Percentiles rank a stretch among this genome's conserved stretches.
These are phyloP conservation scores for Tricholoma hemisulphureum DNA, from an alignment of 768 basidiomycete genomes.

Conservation along the genomic window DNA sequence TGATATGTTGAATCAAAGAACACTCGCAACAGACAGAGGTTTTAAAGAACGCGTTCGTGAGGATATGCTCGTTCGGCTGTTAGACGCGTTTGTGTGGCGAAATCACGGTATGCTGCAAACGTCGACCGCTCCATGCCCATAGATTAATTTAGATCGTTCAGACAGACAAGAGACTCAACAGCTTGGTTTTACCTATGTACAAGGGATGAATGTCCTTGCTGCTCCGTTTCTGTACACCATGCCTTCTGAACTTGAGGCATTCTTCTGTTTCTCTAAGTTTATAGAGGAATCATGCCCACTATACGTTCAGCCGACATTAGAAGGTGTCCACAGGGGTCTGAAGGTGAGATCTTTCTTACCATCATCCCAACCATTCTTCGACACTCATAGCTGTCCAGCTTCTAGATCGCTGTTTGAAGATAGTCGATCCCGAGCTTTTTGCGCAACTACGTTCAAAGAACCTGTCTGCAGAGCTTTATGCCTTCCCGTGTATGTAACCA, in stretches of 20 bases:
- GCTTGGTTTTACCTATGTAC: conserved; percentile 92
- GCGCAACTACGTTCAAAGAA: conserved; percentile 83
- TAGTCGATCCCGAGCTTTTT: conserved; percentile 87
- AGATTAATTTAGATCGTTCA: conserved; percentile 23
- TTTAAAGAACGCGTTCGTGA: conserved; percentile 97
- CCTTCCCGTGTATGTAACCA: conserved; percentile 81
- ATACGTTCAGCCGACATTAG: conserved; percentile 95
- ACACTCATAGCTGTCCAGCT: conserved; percentile 49
- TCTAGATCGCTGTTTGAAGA: conserved; percentile 86
- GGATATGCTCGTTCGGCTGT: conserved; percentile 92
- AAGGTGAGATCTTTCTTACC: conserved; percentile 58
- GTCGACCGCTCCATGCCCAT: background rate
- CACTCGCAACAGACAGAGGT: conserved; percentile 93
- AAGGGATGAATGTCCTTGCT: conserved; percentile 98
- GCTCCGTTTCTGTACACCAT: conserved; percentile 97
- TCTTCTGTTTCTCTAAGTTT: conserved; percentile 94
- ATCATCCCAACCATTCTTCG: background rate
- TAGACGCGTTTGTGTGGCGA: conserved; percentile 98
- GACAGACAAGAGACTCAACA: conserved; percentile 77
- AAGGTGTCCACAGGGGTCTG: conserved; percentile 92
- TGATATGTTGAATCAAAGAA: conserved; percentile 42
- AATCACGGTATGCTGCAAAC: conserved; percentile 63
- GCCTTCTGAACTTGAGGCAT: conserved; percentile 98
- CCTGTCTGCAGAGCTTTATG: conserved; percentile 93
- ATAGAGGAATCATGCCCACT: conserved; percentile 93